Base-by-base conservation (phyloP, 192 early-diverging fungal species). In the Podila horticola region DNA sequence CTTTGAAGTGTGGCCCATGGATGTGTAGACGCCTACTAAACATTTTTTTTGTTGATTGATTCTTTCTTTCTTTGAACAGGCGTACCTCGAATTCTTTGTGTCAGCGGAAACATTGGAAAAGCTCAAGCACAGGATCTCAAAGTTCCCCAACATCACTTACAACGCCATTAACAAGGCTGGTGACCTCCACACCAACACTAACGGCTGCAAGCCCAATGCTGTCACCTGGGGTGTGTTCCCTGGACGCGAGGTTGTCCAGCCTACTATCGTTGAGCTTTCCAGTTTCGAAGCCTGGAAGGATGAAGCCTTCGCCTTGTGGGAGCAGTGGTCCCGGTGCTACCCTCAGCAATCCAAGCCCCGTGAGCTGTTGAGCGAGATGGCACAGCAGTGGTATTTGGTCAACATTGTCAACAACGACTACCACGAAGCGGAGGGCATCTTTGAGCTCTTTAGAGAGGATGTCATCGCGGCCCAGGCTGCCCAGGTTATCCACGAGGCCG, bases 161-260 rank as follows among this genome's bases (percentile, higher is more conserved):
- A 96, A 96, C 81, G 97, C 97, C 24, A 91, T 96, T 41, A 97
- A 97, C 71, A 83, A 75, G 65, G 84, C 86, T 71, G 97, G 98
- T 60, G 94, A 99, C 71, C 85, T 99, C 75, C 84, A 86, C 59
- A 97, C 97, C 48, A 99, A 99, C 85, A 94, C 92, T 59, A 84
- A 91, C 33, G 89, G 85, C 38, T 96, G 97, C 82, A 89, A 90
- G 17, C 94, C 97, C 29, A 99, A 97, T 75, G 97, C 95, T 15
- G 92, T 99, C 6, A 98, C 98, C 2, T 99, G 98, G 98, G 98
- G 98, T 58, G 97, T 99, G 11, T 99, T 99, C 86, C 95, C 96
- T 8, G 97, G 97, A 57, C 93, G 95, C 58, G 95, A 97, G 72
- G 93, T 99, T 60, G 87, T 98, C 26, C 97, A 99, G 85, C 96